Evolutionary conservation across 805 yeast species (phyloP), one percentile per base, ranked within the genome.

Genomic region (Candida michaelii): DNA sequence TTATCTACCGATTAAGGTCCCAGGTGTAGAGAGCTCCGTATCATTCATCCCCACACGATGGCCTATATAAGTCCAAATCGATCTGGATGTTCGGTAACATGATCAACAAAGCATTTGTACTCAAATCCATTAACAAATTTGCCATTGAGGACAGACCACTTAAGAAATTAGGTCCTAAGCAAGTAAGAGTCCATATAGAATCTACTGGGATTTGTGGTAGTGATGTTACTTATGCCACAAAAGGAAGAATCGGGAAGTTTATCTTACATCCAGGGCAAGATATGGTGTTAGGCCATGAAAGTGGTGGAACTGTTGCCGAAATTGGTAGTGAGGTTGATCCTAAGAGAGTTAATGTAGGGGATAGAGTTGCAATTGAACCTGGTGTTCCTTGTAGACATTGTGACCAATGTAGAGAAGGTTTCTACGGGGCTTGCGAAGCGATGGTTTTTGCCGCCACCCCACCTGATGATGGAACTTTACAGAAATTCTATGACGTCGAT

Each of bases 301-400:
- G 68, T 19, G 54, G 69, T 25, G 77, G 77, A 33, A 69, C 67
- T 34, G 71, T 80, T 19, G 49, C 74, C 14, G 74, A 69, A 30
- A 67, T 76, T 19, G 83, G 82, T 25, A 56, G 65, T n/a, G 66
- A 66, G 9, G 84, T 79, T 10, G 59, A 65, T 25, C 35, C 35
- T 6, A 10, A 29, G 5, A 63, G 70, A 40, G 32, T 58, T 16
- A 65, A 73, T 42, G 69, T 67, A 27, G 77, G 79, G 39, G 78
- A 73, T 48, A 55, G 69, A 36, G 77, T 73, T 18, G 75, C 77
- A 11, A 56, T 73, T 45, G 78, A 80, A 59, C 84, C 85, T 7
- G 81, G 78, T 42, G 60, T 70, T 34, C 76, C 80, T 21, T 80
- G 83, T 52, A 61, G 69, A 25, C 53, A 57, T 29, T 53, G 60